These are phyloP conservation scores for Cutaneotrichosporon daszewskae DNA, from an alignment of 1,284 basidiomycete species.

Conservation along the genomic window DNA sequence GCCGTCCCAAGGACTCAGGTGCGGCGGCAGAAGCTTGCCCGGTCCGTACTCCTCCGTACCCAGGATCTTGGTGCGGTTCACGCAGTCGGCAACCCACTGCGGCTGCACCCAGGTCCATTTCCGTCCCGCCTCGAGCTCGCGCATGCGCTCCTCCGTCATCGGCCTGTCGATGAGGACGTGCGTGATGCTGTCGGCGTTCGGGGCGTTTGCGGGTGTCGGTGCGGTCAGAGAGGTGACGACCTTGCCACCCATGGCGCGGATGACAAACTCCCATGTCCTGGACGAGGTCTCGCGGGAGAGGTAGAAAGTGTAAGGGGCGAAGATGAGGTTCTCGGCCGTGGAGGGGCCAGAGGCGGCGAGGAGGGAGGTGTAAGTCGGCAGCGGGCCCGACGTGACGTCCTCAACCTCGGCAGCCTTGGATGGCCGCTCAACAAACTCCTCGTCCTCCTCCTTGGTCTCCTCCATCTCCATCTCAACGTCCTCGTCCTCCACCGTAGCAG, in stretches of 20 bases:
- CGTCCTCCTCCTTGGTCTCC: slow-evolving; percentile 49
- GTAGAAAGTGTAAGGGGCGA: slow-evolving; percentile 86
- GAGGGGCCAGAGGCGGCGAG: slow-evolving; percentile 48
- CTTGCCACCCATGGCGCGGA: slow-evolving; percentile 83
- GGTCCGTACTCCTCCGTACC: slow-evolving; percentile 82
- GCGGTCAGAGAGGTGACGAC: slow-evolving; percentile 78
- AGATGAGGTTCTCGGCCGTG: slow-evolving; percentile 59
- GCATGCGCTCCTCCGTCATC: slow-evolving; percentile 52
- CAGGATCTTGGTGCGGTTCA: slow-evolving; percentile 79
- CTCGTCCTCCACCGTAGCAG: slow-evolving; percentile 26
- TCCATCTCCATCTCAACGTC: slow-evolving; percentile 42
- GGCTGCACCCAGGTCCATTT: slow-evolving; percentile 89
- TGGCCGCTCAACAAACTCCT: slow-evolving; percentile 51
- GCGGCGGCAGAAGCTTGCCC: slow-evolving; percentile 83
- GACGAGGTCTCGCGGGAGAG: slow-evolving; percentile 91
- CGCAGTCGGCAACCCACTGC: slow-evolving; percentile 96
- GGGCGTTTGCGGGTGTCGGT: slow-evolving; percentile 50
- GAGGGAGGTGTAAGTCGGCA: slow-evolving; percentile 75
- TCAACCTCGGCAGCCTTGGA: slow-evolving; percentile 56
- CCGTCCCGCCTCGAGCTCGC: slow-evolving; percentile 59
- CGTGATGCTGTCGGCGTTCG: slow-evolving; percentile 72
- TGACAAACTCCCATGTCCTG: slow-evolving; percentile 88
- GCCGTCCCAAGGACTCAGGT: slow-evolving; percentile 89
- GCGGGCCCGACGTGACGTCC: slow-evolving; percentile 50
- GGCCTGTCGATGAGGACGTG: slow-evolving; percentile 96